Conservation (phyloP, 2,329 filamentous ascomycete genomes). For the Fusarium kyushuense region DNA sequence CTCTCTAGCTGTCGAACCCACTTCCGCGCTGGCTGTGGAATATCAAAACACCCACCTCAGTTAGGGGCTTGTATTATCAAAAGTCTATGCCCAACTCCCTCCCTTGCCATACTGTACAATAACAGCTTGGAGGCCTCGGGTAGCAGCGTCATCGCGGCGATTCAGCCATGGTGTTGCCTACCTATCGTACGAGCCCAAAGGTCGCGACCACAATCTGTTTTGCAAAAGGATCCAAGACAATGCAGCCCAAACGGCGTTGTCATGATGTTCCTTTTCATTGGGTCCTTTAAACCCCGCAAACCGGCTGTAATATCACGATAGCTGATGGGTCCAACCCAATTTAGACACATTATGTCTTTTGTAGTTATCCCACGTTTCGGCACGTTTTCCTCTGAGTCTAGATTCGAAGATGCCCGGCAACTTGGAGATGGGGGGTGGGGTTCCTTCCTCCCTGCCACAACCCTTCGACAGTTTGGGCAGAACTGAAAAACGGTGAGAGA, state of each 20-base stretch:
- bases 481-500: slow-evolving; percentile 34
- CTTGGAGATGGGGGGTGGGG: slow-evolving; percentile 35
- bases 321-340: slow-evolving; percentile 13
- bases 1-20: slow-evolving; percentile 25
- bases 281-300: slow-evolving; percentile 17
- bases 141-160: slow-evolving; percentile 21
- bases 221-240: slow-evolving; percentile 26
- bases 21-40: slow-evolving; percentile 28
- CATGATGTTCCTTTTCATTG: slow-evolving; percentile 19
- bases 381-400: slow-evolving; percentile 24
- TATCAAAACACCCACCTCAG: slow-evolving; percentile 32
- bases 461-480: slow-evolving; percentile 34
- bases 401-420: slow-evolving; percentile 38
- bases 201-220: slow-evolving; percentile 37
- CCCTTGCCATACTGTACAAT: slow-evolving; percentile 29
- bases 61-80: slow-evolving; percentile 27
- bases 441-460: slow-evolving; percentile 23
- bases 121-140: slow-evolving; percentile 37
- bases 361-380: slow-evolving; percentile 1
- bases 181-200: slow-evolving; percentile 44
- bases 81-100: slow-evolving; percentile 31
- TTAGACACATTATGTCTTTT: slow-evolving; percentile 13
- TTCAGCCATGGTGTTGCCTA: slow-evolving; percentile 29
- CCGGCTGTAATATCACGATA: slow-evolving; percentile 24
- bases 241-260: slow-evolving; percentile 26